Evolutionary conservation across 2,329 filamentous ascomycete genomes (phyloP).

Genomic region (Aspergillus sp.): DNA sequence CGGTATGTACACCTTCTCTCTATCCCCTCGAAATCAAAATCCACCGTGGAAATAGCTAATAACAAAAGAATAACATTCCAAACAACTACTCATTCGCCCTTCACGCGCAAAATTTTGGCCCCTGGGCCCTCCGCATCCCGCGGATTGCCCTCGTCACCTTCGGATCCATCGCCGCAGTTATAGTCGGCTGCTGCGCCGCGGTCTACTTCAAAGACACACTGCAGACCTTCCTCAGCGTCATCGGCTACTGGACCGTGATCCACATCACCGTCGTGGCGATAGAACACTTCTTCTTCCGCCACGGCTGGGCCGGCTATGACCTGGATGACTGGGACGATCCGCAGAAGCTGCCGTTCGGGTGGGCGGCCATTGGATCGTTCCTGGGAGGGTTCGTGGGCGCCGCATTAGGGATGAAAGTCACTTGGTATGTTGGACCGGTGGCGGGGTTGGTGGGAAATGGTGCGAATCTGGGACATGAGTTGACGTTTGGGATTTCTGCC

Average conservation of each 20-base stretch:
- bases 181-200: conserved; percentile 27
- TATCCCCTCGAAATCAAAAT: background rate
- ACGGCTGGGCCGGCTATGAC: conserved; percentile 26
- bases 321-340: conserved; percentile 26
- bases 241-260: conserved; percentile 44
- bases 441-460: conserved; percentile 25
- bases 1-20: conserved; percentile 12
- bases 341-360: conserved; percentile 23
- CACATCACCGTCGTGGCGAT: conserved; percentile 27
- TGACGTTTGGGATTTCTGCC: conserved; percentile 25
- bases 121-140: conserved; percentile 26
- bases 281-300: conserved; percentile 29
- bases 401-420: conserved; percentile 27
- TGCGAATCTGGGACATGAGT: conserved; percentile 29
- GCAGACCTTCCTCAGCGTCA: conserved; percentile 40
- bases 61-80: conserved; percentile 27
- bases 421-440: conserved; percentile 28
- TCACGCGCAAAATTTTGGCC: conserved; percentile 28
- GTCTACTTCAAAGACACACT: conserved; percentile 29
- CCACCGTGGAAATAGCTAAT: conserved; percentile 1
- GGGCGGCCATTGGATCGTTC: conserved; percentile 27
- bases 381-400: conserved; percentile 25
- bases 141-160: conserved; percentile 27
- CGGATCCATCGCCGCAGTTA: conserved; percentile 24
- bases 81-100: conserved; percentile 32